Conservation (phyloP, 129 eudicot genomes). For the Saposhnikovia divaricata region DNA sequence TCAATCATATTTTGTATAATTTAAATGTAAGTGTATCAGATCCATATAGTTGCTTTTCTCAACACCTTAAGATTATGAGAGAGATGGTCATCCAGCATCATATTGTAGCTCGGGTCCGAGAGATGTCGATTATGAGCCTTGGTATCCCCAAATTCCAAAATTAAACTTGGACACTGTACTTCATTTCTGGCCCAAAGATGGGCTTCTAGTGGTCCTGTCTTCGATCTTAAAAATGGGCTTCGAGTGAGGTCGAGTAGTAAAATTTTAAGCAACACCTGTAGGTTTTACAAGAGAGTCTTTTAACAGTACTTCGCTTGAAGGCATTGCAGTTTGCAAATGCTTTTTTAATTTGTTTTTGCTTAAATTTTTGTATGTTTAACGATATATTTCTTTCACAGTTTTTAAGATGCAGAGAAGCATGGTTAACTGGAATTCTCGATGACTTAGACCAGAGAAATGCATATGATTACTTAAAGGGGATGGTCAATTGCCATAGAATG, state of each 20-base stretch:
- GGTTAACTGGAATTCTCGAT: conserved; percentile 95
- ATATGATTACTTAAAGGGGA: conserved; percentile 89
- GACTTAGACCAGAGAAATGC: conserved; percentile 97
- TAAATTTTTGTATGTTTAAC: background rate
- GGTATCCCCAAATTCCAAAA: background rate
- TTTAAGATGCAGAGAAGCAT: conserved; percentile 91
- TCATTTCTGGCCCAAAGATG: background rate
- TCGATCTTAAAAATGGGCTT: background rate
- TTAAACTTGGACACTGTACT: background rate
- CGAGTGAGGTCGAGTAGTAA: background rate
- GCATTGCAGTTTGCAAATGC: background rate
- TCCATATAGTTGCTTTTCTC: background rate
- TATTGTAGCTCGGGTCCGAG: background rate
- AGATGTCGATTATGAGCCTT: background rate
- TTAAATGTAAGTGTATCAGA: background rate
- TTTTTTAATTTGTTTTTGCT: background rate
- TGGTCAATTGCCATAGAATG: conserved; percentile 70
- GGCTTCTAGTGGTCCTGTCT: background rate
- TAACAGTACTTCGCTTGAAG: background rate
- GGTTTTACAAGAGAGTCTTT: background rate
- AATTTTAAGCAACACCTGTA: background rate
- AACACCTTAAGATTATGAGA: background rate
- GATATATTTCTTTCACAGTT: conserved; percentile 43
- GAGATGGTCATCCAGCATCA: background rate
- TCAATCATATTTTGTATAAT: background rate